Evolutionary conservation across 2,329 filamentous ascomycete genomes (phyloP), one percentile per base, ranked within the genome.

Genomic region (Scopulariopsis brevicaulis): DNA sequence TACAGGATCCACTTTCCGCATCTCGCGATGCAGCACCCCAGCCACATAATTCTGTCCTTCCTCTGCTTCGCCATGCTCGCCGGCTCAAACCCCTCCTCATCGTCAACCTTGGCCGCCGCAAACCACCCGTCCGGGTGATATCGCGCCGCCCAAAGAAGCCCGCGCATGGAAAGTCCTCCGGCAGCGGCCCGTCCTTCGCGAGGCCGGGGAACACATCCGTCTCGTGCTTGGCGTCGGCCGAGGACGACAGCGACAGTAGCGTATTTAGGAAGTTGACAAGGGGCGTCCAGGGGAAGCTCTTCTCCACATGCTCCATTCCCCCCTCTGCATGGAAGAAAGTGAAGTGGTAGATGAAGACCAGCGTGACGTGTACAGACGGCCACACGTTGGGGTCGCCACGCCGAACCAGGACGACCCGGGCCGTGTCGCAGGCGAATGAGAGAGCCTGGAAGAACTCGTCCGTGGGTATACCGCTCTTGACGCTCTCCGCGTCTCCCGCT

Each of bases 161-260:
- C 87, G 1, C 84, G 76, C 58, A 89, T 77, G 0, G 80, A 62
- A 82, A 89, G 60, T 90, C 87, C 54, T 90, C 87, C 0, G 85
- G 84, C 0, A 90, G 66, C 0, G 86, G 85, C 1, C 35, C 22
- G 1, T 32, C 24, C n/a, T 53, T 20, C 5, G 24, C 18, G 5
- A 28, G 14, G 20, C 50, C 35, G 11, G 54, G 54, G 34, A 59
- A 59, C 8, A n/a, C 34, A 8, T 15, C 12, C 1, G n/a, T 11
- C 1, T 58, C 50, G 8, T 46, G 43, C 54, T 34, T 37, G 18
- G 11, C 6, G 8, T 43, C 24, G 34, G 22, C n/a, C 34, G 15
- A 58, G 2, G 53, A 48, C 2, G 20, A 50, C 1, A 34, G 12
- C 2, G 43, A 24, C 11, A 73, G 64, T 0, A 73, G 60, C 2